phyloP scores from a whole-genome alignment of 345 rosid species.

The Rhodamnia rubescens region DNA sequence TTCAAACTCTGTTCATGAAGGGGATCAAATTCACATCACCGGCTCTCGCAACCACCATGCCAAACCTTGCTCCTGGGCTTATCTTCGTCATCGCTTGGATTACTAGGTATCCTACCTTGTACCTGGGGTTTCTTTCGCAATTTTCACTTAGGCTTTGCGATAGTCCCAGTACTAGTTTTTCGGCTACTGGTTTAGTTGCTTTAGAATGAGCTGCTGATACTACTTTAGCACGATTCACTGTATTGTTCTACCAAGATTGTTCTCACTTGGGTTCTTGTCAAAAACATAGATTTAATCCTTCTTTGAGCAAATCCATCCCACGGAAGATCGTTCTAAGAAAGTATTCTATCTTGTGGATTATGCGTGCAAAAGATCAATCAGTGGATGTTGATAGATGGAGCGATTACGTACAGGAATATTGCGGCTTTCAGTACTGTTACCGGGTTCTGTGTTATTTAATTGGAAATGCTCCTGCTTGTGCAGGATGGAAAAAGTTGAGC shows the following conservation, averaged over 20 bases:
- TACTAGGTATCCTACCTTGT: conserved; percentile 8
- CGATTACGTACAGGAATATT: neutral
- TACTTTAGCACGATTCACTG: neutral
- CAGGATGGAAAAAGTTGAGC: conserved; percentile 73
- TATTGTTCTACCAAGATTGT: neutral
- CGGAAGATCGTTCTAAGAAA: neutral
- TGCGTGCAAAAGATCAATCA: neutral
- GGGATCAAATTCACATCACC: conserved; percentile 36
- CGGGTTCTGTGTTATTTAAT: neutral
- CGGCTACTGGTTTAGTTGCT: neutral
- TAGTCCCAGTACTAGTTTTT: neutral
- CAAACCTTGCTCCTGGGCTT: conserved; percentile 32
- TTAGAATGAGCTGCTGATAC: neutral
- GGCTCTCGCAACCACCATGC: conserved; percentile 42
- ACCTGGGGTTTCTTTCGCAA: neutral
- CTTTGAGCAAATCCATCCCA: neutral
- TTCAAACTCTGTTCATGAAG: conserved; percentile 23
- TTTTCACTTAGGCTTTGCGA: neutral
- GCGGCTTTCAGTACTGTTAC: neutral
- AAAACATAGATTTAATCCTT: neutral
- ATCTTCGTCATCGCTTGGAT: conserved; percentile 37
- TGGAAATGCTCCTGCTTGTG: neutral
- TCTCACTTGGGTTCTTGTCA: neutral
- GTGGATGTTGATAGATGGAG: neutral
- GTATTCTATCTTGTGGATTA: neutral